These are phyloP conservation scores for Rutstroemia sydowiana DNA, from an alignment of 2,329 filamentous ascomycete species.

Conservation along the genomic window DNA sequence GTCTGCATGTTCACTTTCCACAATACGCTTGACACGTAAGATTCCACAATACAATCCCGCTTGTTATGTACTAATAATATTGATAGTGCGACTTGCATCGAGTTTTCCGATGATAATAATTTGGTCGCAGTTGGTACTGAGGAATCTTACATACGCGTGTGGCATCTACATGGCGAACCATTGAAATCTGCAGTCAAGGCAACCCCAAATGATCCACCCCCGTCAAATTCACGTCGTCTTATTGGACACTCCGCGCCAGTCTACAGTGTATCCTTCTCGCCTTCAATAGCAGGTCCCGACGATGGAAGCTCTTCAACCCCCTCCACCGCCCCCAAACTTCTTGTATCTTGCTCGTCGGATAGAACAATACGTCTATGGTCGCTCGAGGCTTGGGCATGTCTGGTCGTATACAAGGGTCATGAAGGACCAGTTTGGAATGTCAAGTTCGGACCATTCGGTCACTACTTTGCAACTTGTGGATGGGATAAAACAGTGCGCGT, in stretches of 20 bases:
- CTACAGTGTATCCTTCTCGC: slow-evolving; percentile 81
- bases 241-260: slow-evolving; percentile 88
- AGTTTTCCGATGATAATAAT: slow-evolving; percentile 86
- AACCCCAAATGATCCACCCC: slow-evolving; percentile 53
- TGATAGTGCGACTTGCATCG: slow-evolving; percentile 75
- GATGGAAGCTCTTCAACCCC: slow-evolving; percentile 16
- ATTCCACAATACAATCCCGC: slow-evolving; percentile 9
- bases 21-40: slow-evolving; percentile 85
- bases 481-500: slow-evolving; percentile 86
- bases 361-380: slow-evolving; percentile 89
- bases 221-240: slow-evolving; percentile 64
- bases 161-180: slow-evolving; percentile 80
- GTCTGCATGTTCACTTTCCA: slow-evolving; percentile 98
- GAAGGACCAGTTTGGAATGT: slow-evolving; percentile 84
- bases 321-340: slow-evolving; percentile 59
- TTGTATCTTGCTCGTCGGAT: slow-evolving; percentile 83
- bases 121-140: slow-evolving; percentile 84
- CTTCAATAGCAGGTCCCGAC: slow-evolving; percentile 26
- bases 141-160: slow-evolving; percentile 93
- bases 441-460: slow-evolving; percentile 84
- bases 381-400: slow-evolving; percentile 81
- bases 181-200: slow-evolving; percentile 60
- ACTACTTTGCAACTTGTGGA: slow-evolving; percentile 85
- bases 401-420: slow-evolving; percentile 91
- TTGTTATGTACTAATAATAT: slow-evolving; percentile 7